Conservation (phyloP, 495 filamentous ascomycete species). For the Xylaria castorea region DNA sequence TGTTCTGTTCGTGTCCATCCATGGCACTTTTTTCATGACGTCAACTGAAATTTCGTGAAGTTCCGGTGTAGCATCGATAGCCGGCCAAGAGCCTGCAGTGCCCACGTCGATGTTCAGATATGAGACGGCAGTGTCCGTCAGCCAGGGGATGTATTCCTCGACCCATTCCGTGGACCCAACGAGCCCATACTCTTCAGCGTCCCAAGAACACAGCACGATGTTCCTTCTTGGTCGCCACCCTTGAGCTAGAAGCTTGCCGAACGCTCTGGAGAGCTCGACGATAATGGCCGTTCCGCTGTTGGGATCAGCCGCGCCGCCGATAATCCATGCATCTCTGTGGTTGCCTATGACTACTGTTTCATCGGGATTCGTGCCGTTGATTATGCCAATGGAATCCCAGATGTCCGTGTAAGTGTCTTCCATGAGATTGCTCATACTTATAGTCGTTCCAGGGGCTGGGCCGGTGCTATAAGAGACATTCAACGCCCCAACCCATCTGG, state of each 20-base stretch:
- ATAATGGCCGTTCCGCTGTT: slow-evolving; percentile 84
- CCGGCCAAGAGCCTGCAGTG: slow-evolving; percentile 71
- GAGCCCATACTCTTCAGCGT: slow-evolving; percentile 84
- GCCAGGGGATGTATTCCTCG: slow-evolving; percentile 84
- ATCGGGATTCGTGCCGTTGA: slow-evolving; percentile 74
- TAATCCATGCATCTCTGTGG: slow-evolving; percentile 88
- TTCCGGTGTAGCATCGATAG: slow-evolving; percentile 73
- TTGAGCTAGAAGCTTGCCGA: slow-evolving; percentile 72
- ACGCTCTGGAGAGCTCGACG: slow-evolving; percentile 77
- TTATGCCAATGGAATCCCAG: slow-evolving; percentile 87
- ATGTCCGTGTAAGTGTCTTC: slow-evolving; percentile 80
- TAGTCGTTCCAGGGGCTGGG: slow-evolving; percentile 70
- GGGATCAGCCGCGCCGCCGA: slow-evolving; percentile 78
- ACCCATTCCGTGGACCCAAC: slow-evolving; percentile 91
- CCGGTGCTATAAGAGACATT: slow-evolving; percentile 86
- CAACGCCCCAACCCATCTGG: slow-evolving; percentile 73
- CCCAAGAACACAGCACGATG: slow-evolving; percentile 89
- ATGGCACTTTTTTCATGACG: slow-evolving; percentile 68
- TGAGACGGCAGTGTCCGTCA: slow-evolving; percentile 72
- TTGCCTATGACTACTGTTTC: slow-evolving; percentile 90
- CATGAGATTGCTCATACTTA: slow-evolving; percentile 82
- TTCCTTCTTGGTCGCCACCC: slow-evolving; percentile 86
- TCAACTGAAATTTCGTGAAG: slow-evolving; percentile 74
- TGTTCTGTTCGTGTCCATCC: slow-evolving; percentile 73
- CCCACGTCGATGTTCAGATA: slow-evolving; percentile 88